Percentiles rank a stretch among this genome's conserved stretches.
phyloP scores from a whole-genome alignment of 225 moss, liverwort and hornwort species.

The Pleurozium schreberi region DNA sequence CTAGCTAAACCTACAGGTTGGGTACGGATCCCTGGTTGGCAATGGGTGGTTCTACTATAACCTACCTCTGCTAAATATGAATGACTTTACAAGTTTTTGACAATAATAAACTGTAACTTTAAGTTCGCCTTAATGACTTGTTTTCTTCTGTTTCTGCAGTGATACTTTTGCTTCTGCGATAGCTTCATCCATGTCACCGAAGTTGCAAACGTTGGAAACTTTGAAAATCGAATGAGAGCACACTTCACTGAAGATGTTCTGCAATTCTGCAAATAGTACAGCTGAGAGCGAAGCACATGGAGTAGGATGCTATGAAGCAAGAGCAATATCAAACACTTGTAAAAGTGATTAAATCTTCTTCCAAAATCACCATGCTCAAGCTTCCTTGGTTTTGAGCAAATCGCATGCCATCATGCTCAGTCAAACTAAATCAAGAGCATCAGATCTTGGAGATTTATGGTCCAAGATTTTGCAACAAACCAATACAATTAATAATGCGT shows the following conservation, averaged over 20 bases:
- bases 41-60: no score
- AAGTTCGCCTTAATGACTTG: background rate
- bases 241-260: background rate
- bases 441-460: background rate
- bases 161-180: background rate
- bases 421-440: background rate
- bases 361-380: no score
- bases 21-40: no score
- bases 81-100: no score
- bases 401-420: no score
- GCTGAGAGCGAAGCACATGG: background rate
- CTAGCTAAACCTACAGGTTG: no score
- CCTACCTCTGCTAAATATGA: background rate
- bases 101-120: no score
- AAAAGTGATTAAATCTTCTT: background rate
- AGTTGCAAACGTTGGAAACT: background rate
- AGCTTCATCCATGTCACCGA: background rate
- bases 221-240: background rate
- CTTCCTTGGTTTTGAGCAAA: no score
- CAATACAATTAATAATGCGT: background rate
- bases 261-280: background rate
- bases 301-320: background rate
- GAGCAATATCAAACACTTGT: background rate
- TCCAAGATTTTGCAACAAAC: background rate
- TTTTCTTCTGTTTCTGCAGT: background rate